phyloP scores from a whole-genome alignment of 345 rosid genomes.

The Ceriops tagal region DNA sequence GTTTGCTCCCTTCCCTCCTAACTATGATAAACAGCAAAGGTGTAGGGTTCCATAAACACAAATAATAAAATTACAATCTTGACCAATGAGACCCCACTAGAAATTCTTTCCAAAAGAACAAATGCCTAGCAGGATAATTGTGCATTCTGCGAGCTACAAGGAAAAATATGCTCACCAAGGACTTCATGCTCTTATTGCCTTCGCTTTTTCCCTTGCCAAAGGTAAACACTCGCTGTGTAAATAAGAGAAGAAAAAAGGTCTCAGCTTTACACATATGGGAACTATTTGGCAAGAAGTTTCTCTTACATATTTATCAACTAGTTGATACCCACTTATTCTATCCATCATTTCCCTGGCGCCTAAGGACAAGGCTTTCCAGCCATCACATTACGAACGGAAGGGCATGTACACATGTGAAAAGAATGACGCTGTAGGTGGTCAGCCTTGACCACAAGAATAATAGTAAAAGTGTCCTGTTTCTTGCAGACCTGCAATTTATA shows the following conservation, averaged over 20 bases:
- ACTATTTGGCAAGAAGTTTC: not conserved
- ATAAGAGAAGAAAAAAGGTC: not conserved
- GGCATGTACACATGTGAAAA: too few species aligned
- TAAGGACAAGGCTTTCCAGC: too few species aligned
- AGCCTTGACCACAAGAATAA: too few species aligned
- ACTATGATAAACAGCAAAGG: constrained; percentile 31
- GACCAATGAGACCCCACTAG: not conserved
- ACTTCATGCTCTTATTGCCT: constrained; percentile 96
- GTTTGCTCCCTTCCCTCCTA: constrained; percentile 98
- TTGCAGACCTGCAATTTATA: too few species aligned
- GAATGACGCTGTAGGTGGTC: too few species aligned
- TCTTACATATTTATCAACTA: not conserved
- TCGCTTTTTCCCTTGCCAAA: constrained; percentile 89
- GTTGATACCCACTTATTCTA: not conserved
- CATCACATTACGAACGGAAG: too few species aligned
- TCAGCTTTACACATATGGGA: not conserved
- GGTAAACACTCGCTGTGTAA: constrained; percentile 69
- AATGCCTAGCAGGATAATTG: not conserved
- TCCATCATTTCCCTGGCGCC: not conserved
- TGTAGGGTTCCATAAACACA: not conserved
- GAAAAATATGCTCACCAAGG: constrained; percentile 54
- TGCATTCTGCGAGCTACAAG: not conserved
- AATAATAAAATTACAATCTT: too few species aligned
- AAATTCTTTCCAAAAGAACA: not conserved
- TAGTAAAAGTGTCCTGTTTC: too few species aligned